phyloP scores from a whole-genome alignment of 208 protist species.

The Trypanosoma melophagium region DNA sequence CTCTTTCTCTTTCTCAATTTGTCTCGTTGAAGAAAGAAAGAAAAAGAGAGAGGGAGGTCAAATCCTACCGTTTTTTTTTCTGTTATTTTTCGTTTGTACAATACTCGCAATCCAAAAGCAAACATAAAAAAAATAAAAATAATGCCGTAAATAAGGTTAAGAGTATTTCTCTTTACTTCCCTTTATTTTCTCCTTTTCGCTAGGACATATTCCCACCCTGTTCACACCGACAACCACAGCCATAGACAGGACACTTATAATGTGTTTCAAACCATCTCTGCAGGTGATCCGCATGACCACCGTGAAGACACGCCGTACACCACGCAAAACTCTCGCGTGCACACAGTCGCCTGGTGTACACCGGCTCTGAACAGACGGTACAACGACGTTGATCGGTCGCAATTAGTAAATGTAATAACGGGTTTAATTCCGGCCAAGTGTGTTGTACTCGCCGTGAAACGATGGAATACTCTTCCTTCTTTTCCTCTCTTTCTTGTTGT shows the following conservation, averaged over 20 bases:
- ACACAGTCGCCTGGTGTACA: conserved; percentile 19
- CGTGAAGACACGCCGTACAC: conserved; percentile 81
- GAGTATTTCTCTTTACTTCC: neutral
- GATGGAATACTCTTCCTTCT: neutral
- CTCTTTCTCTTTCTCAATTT: neutral
- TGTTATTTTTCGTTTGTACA: neutral
- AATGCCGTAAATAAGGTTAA: neutral
- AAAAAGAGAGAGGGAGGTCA: neutral
- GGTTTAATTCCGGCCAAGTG: neutral
- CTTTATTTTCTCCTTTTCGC: conserved; percentile 6
- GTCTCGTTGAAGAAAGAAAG: no score
- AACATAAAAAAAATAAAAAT: conserved; percentile 1
- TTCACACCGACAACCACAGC: conserved; percentile 79
- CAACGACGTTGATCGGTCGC: conserved; percentile 28
- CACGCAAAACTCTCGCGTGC: conserved; percentile 51
- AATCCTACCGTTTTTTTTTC: neutral
- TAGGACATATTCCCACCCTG: conserved; percentile 25
- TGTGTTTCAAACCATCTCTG: conserved; percentile 79
- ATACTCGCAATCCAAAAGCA: neutral
- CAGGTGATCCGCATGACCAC: conserved; percentile 81
- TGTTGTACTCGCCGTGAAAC: no score
- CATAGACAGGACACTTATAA: conserved; percentile 63
- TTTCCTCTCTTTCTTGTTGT: conserved; percentile 4
- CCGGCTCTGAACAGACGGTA: conserved; percentile 44
- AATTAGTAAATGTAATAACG: conserved; percentile 2